Evolutionary conservation across 2,329 filamentous ascomycete species (phyloP).

Genomic region (Dothidotthia symphoricarpi): DNA sequence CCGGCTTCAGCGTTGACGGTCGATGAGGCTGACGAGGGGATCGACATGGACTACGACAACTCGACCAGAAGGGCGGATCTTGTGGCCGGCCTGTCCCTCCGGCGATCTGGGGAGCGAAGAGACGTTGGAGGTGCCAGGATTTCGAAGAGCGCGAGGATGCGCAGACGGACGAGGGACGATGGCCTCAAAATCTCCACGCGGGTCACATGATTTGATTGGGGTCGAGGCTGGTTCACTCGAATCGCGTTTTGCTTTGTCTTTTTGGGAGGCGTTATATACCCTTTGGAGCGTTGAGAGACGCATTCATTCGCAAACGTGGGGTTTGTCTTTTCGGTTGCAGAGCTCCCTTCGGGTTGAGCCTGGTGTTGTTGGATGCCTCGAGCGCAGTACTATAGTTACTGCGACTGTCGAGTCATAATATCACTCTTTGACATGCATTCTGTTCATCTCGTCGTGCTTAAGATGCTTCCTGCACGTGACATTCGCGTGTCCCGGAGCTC

Average conservation of each 20-base stretch:
- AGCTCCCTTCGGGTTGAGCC: slow-evolving; percentile 40
- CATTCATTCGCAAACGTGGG: no score
- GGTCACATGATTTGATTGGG: not conserved
- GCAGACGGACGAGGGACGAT: slow-evolving; percentile 21
- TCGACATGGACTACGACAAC: slow-evolving; percentile 31
- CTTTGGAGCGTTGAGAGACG: not conserved
- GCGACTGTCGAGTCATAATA: not conserved
- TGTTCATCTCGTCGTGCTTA: not conserved
- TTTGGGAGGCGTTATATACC: not conserved
- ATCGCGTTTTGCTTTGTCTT: no score
- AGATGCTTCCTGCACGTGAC: slow-evolving; percentile 17
- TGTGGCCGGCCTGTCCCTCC: slow-evolving; percentile 20
- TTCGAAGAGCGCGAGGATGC: slow-evolving; percentile 34
- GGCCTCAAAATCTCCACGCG: no score
- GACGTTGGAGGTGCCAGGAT: slow-evolving; percentile 16
- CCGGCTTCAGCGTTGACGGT: slow-evolving; percentile 6
- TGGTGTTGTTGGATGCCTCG: slow-evolving; percentile 14
- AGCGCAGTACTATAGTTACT: no score
- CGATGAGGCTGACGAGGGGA: slow-evolving; percentile 29
- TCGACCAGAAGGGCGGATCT: slow-evolving; percentile 5
- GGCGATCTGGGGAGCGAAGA: slow-evolving; percentile 27
- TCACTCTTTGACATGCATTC: not conserved
- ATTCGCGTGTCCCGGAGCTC: slow-evolving; percentile 14
- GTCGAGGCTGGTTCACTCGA: no score
- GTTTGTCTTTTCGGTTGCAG: slow-evolving; percentile 4